Evolutionary conservation across 2,329 filamentous ascomycete species (phyloP).

Genomic region (Claviceps arundinis): DNA sequence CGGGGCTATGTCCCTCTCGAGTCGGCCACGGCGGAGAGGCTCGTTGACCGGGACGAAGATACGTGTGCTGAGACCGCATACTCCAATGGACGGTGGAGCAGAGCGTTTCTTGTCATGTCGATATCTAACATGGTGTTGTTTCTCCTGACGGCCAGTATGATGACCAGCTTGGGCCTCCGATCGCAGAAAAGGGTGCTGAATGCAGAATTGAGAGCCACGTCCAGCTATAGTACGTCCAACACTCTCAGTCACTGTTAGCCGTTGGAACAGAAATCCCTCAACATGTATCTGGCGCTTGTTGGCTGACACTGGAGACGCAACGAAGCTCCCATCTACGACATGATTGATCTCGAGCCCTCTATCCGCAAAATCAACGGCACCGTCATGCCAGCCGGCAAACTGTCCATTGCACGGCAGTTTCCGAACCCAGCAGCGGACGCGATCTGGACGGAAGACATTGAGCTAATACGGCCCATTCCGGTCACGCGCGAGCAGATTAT

Average conservation of each 20-base stretch:
- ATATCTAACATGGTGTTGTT: not conserved
- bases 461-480: not conserved
- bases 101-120: not conserved
- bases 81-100: not conserved
- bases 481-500: not conserved
- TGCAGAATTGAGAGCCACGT: not conserved
- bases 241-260: too few species aligned
- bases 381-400: not conserved
- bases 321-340: not conserved
- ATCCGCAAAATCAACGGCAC: not conserved
- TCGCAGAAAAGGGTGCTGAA: not conserved
- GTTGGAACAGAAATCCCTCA: too few species aligned
- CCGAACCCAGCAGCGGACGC: not conserved
- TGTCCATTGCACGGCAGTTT: not conserved
- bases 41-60: too few species aligned
- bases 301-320: too few species aligned
- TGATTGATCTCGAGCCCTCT: constrained; percentile 1
- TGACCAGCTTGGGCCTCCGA: not conserved
- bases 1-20: too few species aligned
- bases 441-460: not conserved
- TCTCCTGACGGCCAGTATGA: not conserved
- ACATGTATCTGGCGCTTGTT: too few species aligned
- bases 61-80: not conserved
- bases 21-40: too few species aligned
- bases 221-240: not conserved